Percentiles rank a stretch among this genome's conserved stretches.
Conservation (phyloP, 495 filamentous ascomycete genomes). For the Pseudomonodictys pantanalensis region DNA sequence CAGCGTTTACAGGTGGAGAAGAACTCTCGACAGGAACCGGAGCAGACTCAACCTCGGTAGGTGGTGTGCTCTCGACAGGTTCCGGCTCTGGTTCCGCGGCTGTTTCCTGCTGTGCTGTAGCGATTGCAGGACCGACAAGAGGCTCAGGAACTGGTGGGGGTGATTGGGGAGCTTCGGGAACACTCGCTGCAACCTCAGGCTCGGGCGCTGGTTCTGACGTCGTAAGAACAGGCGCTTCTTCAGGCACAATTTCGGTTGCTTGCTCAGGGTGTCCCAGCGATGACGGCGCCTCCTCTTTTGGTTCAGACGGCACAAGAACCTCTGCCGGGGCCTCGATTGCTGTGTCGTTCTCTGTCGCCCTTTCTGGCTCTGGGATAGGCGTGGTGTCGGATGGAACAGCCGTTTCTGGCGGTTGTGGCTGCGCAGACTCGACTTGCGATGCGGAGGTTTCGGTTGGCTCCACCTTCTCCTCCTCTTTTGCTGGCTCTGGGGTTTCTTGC, state of each 20-base stretch:
- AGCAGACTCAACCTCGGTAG: background rate
- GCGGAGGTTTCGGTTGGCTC: too few species aligned
- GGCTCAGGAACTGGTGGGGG: background rate
- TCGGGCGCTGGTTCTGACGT: slow-evolving; percentile 1
- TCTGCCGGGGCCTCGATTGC: too few species aligned
- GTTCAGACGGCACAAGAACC: too few species aligned
- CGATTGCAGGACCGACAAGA: too few species aligned
- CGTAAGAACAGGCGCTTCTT: too few species aligned
- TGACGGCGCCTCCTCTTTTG: background rate
- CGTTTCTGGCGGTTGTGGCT: too few species aligned
- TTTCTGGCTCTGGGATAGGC: too few species aligned
- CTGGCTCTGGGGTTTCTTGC: background rate
- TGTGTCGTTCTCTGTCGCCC: background rate
- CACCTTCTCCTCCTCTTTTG: background rate
- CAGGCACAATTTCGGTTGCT: background rate
- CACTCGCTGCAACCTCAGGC: background rate
- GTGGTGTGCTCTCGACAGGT: background rate
- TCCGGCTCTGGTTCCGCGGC: background rate
- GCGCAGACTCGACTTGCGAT: too few species aligned
- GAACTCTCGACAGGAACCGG: background rate
- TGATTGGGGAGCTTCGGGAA: background rate
- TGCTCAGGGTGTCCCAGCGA: background rate
- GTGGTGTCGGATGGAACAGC: too few species aligned
- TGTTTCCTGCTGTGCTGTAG: background rate
- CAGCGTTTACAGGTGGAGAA: background rate